Conservation (phyloP, 225 moss, liverwort and hornwort species). For the Polytrichum commune region DNA sequence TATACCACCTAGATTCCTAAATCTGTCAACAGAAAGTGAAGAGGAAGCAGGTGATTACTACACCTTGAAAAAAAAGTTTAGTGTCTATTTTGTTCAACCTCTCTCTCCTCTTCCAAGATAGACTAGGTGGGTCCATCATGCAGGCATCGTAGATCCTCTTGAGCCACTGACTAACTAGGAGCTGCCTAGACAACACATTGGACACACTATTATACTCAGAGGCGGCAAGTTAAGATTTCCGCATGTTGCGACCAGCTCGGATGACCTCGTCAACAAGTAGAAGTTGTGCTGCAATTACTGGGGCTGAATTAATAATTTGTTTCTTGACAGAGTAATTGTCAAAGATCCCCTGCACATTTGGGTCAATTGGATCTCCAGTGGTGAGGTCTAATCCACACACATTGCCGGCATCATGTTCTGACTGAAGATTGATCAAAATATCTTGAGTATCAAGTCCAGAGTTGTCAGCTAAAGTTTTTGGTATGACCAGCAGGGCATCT, state of each 20-base stretch:
- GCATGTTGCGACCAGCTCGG: constrained; percentile 94
- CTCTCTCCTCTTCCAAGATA: too few species aligned
- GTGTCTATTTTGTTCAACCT: too few species aligned
- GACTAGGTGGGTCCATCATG: too few species aligned
- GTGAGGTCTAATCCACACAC: constrained; percentile 84
- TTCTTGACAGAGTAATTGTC: constrained; percentile 96
- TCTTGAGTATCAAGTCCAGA: constrained; percentile 96
- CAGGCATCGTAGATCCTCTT: too few species aligned
- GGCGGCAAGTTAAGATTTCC: constrained; percentile 28
- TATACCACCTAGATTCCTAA: neutral
- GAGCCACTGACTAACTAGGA: too few species aligned
- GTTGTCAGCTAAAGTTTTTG: constrained; percentile 95
- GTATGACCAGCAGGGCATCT: constrained; percentile 83
- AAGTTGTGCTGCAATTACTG: constrained; percentile 85
- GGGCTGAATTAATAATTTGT: constrained; percentile 91
- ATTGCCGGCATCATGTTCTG: constrained; percentile 88
- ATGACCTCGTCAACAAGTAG: constrained; percentile 99
- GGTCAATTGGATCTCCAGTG: constrained; percentile 91
- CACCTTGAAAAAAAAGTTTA: neutral
- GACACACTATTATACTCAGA: too few species aligned
- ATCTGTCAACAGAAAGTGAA: neutral
- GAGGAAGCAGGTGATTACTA: neutral
- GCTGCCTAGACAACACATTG: too few species aligned
- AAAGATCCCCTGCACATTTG: constrained; percentile 76
- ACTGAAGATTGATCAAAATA: constrained; percentile 83